phyloP scores from a whole-genome alignment of 139 green algal species.

The Volvox reticuliferus region DNA sequence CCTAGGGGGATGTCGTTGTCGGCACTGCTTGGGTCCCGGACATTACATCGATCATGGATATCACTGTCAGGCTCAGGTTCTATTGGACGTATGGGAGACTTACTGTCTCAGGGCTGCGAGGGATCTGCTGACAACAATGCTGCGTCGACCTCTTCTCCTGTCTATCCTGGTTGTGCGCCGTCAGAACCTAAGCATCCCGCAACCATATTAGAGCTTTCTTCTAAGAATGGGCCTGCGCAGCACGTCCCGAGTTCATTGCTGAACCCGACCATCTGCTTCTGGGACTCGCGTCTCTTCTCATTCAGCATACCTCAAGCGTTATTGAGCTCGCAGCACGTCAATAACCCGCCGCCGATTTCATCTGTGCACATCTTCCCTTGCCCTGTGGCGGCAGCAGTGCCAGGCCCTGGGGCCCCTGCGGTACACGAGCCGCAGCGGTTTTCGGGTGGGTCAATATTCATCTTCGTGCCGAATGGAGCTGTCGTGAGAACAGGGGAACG shows the following conservation, averaged over 20 bases:
- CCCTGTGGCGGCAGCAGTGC: not conserved
- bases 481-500: no score
- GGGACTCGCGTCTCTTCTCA: constrained; percentile 15
- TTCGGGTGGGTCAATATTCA: not conserved
- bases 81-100: not conserved
- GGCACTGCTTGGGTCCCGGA: not conserved
- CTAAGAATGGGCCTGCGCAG: not conserved
- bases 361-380: not conserved
- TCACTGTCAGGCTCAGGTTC: not conserved
- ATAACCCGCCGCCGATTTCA: not conserved
- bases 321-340: not conserved
- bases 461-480: not conserved
- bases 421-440: not conserved
- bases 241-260: not conserved
- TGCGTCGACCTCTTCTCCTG: not conserved
- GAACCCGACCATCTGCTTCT: constrained; percentile 19
- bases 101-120: not conserved
- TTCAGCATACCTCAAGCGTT: constrained; percentile 6
- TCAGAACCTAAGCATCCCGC: no score
- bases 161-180: not conserved
- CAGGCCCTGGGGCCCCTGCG: not conserved
- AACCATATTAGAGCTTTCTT: no score
- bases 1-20: not conserved
- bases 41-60: constrained; percentile 14
- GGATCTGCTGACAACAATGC: not conserved